Evolutionary conservation across 768 basidiomycete genomes (phyloP).

Genomic region (Leccinum ochraceum): DNA sequence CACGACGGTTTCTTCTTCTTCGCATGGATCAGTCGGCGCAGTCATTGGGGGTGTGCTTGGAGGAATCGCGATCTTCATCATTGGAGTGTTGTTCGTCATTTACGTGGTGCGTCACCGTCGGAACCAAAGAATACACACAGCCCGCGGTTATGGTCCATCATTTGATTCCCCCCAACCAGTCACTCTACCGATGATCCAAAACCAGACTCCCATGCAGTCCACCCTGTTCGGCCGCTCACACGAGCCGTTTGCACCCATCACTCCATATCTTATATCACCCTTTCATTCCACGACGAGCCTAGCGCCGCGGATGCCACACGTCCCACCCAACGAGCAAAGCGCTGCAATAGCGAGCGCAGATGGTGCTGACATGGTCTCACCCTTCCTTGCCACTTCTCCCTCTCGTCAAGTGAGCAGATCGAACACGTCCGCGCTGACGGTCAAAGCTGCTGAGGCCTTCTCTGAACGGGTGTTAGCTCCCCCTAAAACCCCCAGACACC

Average conservation of each 20-base stretch:
- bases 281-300: conserved; percentile 16
- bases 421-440: neutral
- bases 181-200: neutral
- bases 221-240: neutral
- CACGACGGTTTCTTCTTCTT: conserved; percentile 7
- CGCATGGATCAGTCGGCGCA: conserved; percentile 12
- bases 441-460: conserved; percentile 8
- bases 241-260: neutral
- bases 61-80: conserved; percentile 10
- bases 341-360: conserved; percentile 12
- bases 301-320: neutral
- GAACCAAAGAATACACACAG: neutral
- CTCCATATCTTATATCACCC: conserved; percentile 7
- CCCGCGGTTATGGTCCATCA: neutral
- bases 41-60: conserved; percentile 29
- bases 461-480: conserved; percentile 5
- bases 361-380: conserved; percentile 23
- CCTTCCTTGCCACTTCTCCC: conserved; percentile 20
- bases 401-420: conserved; percentile 4
- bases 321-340: neutral
- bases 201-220: neutral
- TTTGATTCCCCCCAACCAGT: conserved; percentile 1
- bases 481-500: conserved; percentile 2
- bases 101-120: conserved; percentile 16
- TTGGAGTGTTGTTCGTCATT: conserved; percentile 15